Evolutionary conservation across 768 basidiomycete genomes (phyloP), one percentile per base, ranked within the genome.

Genomic region (Mycena chlorophos): DNA sequence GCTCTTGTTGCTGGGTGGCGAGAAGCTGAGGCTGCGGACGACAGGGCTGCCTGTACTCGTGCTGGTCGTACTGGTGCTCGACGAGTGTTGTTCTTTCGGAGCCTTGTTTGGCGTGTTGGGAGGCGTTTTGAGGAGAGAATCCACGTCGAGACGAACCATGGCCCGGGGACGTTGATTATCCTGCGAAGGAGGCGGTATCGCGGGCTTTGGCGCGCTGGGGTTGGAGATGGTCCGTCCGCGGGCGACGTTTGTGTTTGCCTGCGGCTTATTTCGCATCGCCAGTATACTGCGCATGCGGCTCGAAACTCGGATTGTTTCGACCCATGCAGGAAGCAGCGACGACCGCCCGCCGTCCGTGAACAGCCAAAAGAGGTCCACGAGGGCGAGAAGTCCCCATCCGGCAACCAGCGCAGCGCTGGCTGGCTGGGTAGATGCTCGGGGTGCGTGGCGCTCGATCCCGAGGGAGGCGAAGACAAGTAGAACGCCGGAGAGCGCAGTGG

Each of bases 301-400:
- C n/a, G n/a, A n/a, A n/a, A n/a, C n/a, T n/a, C n/a, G n/a, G n/a
- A n/a, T n/a, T n/a, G n/a, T n/a, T n/a, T n/a, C n/a, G n/a, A n/a
- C n/a, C n/a, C n/a, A n/a, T n/a, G n/a, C n/a, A n/a, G n/a, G n/a
- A n/a, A n/a, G n/a, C n/a, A n/a, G n/a, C n/a, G n/a, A n/a, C n/a
- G n/a, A n/a, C n/a, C n/a, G n/a, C n/a, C n/a, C 84, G 5, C 88
- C 87, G 67, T 90, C 87, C 72, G 83, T 87, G 48, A 91, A 74
- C 13, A 88, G 75, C 89, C 89, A 91, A 40, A 90, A 63, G 60
- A 89, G 83, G 75, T 91, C 79, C 38, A 87, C 81, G 57, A 90
- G 73, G 16, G 86, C 74, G 37, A 89, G 78, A 52, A 91, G 75
- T 52, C 91, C 75, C 86, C 87, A 91, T 54, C 87, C 89, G 3